These are phyloP conservation scores for Phytophthora pisi DNA, from an alignment of 352 stramenopile genomes.

Conservation along the genomic window DNA sequence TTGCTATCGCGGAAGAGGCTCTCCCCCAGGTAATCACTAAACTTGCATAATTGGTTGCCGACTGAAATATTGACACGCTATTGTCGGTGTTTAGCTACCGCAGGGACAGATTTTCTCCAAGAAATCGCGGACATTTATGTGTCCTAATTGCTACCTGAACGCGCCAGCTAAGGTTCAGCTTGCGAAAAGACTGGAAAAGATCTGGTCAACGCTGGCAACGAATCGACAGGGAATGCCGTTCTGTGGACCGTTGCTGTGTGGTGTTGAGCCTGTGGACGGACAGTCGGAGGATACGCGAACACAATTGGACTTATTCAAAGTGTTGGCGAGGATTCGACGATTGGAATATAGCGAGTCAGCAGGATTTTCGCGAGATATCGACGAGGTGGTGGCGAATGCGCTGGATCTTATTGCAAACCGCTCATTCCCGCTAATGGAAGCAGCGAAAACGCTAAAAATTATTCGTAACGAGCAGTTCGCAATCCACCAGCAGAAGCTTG, in stretches of 20 bases:
- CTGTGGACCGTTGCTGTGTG: constrained; percentile 73
- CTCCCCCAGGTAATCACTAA: constrained; percentile 56
- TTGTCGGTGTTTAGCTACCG: constrained; percentile 47
- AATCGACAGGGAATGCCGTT: constrained; percentile 87
- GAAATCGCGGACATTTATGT: constrained; percentile 72
- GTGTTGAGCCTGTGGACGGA: constrained; percentile 46
- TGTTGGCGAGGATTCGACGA: constrained; percentile 74
- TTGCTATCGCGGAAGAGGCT: constrained; percentile 63
- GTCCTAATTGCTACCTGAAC: constrained; percentile 64
- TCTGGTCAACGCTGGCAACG: constrained; percentile 87
- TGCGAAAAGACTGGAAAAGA: constrained; percentile 76
- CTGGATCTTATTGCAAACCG: constrained; percentile 63
- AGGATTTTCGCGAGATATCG: constrained; percentile 70
- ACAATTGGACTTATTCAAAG: constrained; percentile 70
- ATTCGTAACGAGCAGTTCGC: constrained; percentile 81
- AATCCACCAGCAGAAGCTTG: constrained; percentile 71
- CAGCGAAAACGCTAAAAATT: constrained; percentile 70
- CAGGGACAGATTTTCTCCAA: constrained; percentile 70
- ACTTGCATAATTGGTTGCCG: neutral
- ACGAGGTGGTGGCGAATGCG: constrained; percentile 65
- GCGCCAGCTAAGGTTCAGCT: constrained; percentile 72
- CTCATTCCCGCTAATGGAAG: constrained; percentile 70
- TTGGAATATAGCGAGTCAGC: constrained; percentile 72
- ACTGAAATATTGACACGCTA: constrained; percentile 10
- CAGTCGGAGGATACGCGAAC: constrained; percentile 24